Base-by-base conservation (phyloP, 768 basidiomycete species). In the Trametes sanguinea region DNA sequence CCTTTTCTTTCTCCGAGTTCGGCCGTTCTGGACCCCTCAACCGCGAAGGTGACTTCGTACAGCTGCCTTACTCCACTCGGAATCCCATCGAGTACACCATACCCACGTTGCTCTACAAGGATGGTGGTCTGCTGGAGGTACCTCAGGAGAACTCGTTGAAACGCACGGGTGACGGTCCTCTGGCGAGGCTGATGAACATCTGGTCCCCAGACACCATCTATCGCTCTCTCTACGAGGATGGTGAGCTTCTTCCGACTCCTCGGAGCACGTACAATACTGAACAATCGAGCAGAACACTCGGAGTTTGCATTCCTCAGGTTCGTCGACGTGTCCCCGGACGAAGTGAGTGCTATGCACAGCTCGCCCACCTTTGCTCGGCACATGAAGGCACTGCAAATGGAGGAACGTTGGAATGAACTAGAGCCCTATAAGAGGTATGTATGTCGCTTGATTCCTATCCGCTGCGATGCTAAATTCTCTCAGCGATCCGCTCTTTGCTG, bases 201-300 rank as follows among this genome's bases (percentile, higher is more conserved):
- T 99, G 97, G 96, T 82, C 86, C 0, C 81, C 88, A 0, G 90
- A 93, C 65, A 85, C 89, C 83, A 87, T 98, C 44, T 78, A 88
- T 60, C 77, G 75, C 39, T 94, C 93, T 4, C 70, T 93, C 17
- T 77, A 82, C 47, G 80, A 87, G n/a, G 77, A 84, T 72, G 80
- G 90, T 90, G 69, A 64, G 83, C 22, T 22, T 22, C 22, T 22
- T 22, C 22, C 22, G 22, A 22, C 22, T 22, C 22, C 22, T 22
- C 22, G 22, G 22, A 22, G 22, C 22, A 22, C 22, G 22, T 22
- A 22, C 22, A 22, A 7, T 37, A 51, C 52, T 48, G 27, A 43
- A 61, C 29, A 6, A 7, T 54, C 5, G 22, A 14, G 6, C 65
- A 57, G 75, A 77, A 57, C 73, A 73, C n/a, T 85, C 83, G 0